phyloP scores from a whole-genome alignment of 805 yeast genomes.

The Wickerhamomyces sydowiorum region DNA sequence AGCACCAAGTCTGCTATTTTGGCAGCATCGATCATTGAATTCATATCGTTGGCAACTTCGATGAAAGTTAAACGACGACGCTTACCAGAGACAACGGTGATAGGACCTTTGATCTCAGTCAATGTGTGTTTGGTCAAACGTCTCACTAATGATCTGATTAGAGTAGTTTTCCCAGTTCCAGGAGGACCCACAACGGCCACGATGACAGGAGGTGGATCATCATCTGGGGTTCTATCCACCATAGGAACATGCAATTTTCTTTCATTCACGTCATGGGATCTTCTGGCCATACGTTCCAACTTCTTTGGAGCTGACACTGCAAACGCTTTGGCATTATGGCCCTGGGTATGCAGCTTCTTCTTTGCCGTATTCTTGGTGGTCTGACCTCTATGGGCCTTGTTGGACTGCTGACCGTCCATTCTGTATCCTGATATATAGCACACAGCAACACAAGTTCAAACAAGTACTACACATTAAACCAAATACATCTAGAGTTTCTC shows the following conservation, averaged over 20 bases:
- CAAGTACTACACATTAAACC: too few relatives aligned
- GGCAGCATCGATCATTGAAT: conserved; percentile 94
- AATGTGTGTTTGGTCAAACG: conserved; percentile 83
- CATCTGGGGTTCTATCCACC: conserved; percentile 96
- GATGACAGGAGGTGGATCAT: conserved; percentile 94
- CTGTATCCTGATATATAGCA: not conserved
- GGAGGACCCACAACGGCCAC: conserved; percentile 98
- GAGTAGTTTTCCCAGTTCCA: conserved; percentile 95
- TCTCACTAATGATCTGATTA: conserved; percentile 83
- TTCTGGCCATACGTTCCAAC: conserved; percentile 73
- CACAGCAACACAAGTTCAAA: too few relatives aligned
- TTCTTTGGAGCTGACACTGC: conserved; percentile 83
- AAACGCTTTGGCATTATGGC: conserved; percentile 79
- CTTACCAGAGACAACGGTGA: conserved; percentile 94
- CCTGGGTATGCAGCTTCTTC: conserved; percentile 84
- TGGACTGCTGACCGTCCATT: conserved; percentile 48
- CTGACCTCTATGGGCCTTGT: conserved; percentile 77
- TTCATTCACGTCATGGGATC: conserved; percentile 79
- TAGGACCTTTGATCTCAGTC: conserved; percentile 88
- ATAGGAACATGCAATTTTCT: conserved; percentile 90
- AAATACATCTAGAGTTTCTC: too few relatives aligned
- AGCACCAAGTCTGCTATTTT: conserved; percentile 91
- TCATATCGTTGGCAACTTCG: conserved; percentile 88
- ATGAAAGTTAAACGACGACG: conserved; percentile 87
- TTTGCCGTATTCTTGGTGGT: conserved; percentile 58